phyloP scores from a whole-genome alignment of 805 yeast genomes.

The Spathaspora boniae region DNA sequence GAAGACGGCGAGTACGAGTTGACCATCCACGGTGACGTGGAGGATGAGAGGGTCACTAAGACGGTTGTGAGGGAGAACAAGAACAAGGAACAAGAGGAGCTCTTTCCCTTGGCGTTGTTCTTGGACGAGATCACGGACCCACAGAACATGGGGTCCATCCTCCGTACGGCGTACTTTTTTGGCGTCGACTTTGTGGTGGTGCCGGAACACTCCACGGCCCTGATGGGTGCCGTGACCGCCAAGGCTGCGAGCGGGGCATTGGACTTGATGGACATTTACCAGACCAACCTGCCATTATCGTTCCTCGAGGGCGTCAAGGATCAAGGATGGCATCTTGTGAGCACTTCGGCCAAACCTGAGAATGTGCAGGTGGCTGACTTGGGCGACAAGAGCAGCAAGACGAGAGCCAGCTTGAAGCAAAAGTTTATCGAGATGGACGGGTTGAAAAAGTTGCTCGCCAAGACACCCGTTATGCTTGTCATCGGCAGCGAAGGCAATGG shows the following conservation, averaged over 20 bases:
- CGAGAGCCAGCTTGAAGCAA: conserved; percentile 24
- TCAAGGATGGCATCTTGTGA: conserved; percentile 70
- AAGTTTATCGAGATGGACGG: conserved; percentile 39
- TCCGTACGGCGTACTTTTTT: conserved; percentile 73
- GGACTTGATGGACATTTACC: conserved; percentile 64
- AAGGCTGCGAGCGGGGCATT: conserved; percentile 85
- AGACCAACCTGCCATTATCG: conserved; percentile 53
- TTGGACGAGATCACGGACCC: conserved; percentile 83
- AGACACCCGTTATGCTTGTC: conserved; percentile 64
- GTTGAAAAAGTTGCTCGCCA: conserved; percentile 40
- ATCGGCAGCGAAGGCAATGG: conserved; percentile 88
- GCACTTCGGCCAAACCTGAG: conserved; percentile 47
- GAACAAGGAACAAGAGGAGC: conserved; percentile 2
- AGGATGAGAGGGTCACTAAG: conserved; percentile 12
- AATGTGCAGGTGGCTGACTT: conserved; percentile 18
- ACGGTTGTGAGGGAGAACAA: conserved; percentile 13
- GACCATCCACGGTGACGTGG: conserved; percentile 9
- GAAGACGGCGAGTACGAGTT: conserved; percentile 16
- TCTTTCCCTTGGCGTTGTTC: conserved; percentile 63
- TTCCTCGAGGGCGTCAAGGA: conserved; percentile 55
- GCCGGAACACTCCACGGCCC: conserved; percentile 69
- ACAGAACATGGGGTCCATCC: conserved; percentile 80
- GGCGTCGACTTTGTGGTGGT: conserved; percentile 79
- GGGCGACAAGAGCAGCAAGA: conserved; percentile 23
- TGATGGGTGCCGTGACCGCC: conserved; percentile 70